Base-by-base conservation (phyloP, 139 green algal genomes). In the Edaphochlamys debaryana region DNA sequence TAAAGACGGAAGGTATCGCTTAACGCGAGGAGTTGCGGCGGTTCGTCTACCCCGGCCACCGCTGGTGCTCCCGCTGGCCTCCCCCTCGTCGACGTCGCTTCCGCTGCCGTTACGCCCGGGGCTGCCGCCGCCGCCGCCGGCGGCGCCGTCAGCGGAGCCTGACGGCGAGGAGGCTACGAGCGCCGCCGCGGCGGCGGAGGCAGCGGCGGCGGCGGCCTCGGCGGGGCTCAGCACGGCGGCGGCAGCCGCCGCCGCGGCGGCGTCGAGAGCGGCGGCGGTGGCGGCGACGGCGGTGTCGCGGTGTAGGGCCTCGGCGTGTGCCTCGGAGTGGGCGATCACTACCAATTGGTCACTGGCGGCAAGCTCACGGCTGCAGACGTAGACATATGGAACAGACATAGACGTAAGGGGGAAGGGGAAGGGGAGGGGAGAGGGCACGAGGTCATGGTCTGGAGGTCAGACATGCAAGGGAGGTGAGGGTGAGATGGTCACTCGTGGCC, bases 1-100 rank as follows among this genome's bases (percentile, higher is more conserved):
- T 5, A 83, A 48, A 15, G 48, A 64, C 0, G 77, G 77, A 0
- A 75, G 15, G 77, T 83, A 83, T 7, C 64, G 64, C 62, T 67
- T 74, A 40, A 81, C 75, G 20, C 75, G 75, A 15, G 40, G 38
- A 5, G 58, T 9, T 29, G 27, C 17, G 17, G 27, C 17, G 17
- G 27, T 9, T 25, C 58, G 13, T 25, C 58, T 9, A 9, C 58
- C 13, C 2, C 29, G 2, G 27, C 27, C 25, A 34, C 58, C 25
- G 23, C 17, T 29, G 58, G 3, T 66, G 23, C 58, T 66, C n/a
- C n/a, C n/a, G 25, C 58, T 32, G 58, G 27, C 58, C 3, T 34
- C 30, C 5, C n/a, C 30, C n/a, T 23, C n/a, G 8, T 23, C 30
- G 30, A 9, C 30, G 60, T 6, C 8, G n/a, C 60, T 67, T 30